These are phyloP conservation scores for Aquilaria malaccensis DNA, from an alignment of 345 rosid species.

Conservation along the genomic window DNA sequence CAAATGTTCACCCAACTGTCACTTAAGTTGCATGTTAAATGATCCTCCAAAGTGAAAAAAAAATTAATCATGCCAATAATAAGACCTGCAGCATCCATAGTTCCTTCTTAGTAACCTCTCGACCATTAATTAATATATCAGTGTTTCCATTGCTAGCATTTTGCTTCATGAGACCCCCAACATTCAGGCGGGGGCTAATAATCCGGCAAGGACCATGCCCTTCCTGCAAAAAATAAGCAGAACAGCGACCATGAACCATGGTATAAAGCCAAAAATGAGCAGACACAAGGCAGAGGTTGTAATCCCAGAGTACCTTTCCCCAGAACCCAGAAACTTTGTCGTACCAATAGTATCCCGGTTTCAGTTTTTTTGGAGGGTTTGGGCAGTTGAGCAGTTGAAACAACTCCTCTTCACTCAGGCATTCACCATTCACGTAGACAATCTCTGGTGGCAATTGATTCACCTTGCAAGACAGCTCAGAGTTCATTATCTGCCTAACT, in stretches of 20 bases:
- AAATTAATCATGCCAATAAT: slow-evolving; percentile 6
- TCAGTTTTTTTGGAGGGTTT: slow-evolving; percentile 67
- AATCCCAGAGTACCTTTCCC: slow-evolving; percentile 64
- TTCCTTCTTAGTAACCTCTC: slow-evolving; percentile 67
- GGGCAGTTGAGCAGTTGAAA: slow-evolving; percentile 43
- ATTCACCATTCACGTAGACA: slow-evolving; percentile 46
- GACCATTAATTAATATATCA: slow-evolving; percentile 39
- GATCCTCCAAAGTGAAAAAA: slow-evolving; percentile 4
- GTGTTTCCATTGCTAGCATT: slow-evolving; percentile 80
- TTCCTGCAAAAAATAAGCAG: slow-evolving; percentile 34
- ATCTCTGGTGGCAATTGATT: slow-evolving; percentile 72
- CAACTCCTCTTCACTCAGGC: slow-evolving; percentile 45
- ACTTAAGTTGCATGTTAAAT: slow-evolving; percentile 2
- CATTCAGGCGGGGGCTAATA: slow-evolving; percentile 39
- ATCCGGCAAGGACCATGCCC: slow-evolving; percentile 79
- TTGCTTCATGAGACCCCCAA: slow-evolving; percentile 40
- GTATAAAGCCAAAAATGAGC: slow-evolving; percentile 2
- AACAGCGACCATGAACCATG: slow-evolving; percentile 12
- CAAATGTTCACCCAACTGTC: slow-evolving; percentile 17
- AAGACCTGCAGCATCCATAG: slow-evolving; percentile 63
- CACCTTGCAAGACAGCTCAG: slow-evolving; percentile 45
- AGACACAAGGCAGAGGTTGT: neutral
- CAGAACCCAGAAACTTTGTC: slow-evolving; percentile 77
- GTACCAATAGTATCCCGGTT: slow-evolving; percentile 83
- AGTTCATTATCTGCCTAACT: slow-evolving; percentile 47